Evolutionary conservation across 2,329 filamentous ascomycete species (phyloP).

Genomic region (Chrysoporthe cubensis): DNA sequence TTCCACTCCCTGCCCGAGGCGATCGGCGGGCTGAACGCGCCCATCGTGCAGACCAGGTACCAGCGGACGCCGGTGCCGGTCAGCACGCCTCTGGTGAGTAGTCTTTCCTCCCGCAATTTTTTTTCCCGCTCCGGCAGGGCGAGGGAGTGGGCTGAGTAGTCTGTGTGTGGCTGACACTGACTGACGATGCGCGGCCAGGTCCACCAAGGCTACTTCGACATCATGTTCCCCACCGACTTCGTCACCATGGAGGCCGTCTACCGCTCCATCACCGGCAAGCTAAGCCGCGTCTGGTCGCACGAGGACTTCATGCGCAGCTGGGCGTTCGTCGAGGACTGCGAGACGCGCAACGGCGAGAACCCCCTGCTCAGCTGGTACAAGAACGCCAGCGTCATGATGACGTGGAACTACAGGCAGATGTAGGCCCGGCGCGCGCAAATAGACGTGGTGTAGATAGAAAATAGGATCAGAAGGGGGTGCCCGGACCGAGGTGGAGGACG

Average conservation of each 20-base stretch:
- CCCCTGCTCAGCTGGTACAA: slow-evolving; percentile 91
- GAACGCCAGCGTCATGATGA: slow-evolving; percentile 92
- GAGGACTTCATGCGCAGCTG: slow-evolving; percentile 89
- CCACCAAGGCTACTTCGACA: slow-evolving; percentile 98
- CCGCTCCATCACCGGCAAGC: slow-evolving; percentile 86
- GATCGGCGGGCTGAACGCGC: slow-evolving; percentile 82
- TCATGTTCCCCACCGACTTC: slow-evolving; percentile 97
- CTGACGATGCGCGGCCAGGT: slow-evolving; percentile 58
- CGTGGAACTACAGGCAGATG: slow-evolving; percentile 40
- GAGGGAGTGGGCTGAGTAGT: too few relatives aligned
- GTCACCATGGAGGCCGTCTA: slow-evolving; percentile 89
- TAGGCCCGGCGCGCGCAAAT: not conserved
- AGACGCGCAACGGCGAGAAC: slow-evolving; percentile 90
- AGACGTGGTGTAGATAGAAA: not conserved
- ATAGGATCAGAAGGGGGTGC: too few relatives aligned
- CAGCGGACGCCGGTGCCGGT: slow-evolving; percentile 86
- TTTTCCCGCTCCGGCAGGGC: not conserved
- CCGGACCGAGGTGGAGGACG: too few relatives aligned
- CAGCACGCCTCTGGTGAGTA: slow-evolving; percentile 78
- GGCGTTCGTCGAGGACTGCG: slow-evolving; percentile 88
- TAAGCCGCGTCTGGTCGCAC: slow-evolving; percentile 83
- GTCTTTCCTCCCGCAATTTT: not conserved
- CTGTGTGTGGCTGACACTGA: too few relatives aligned
- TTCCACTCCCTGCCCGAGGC: slow-evolving; percentile 87
- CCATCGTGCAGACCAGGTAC: slow-evolving; percentile 95